These are phyloP conservation scores for Debaryomyces singareniensis DNA, from an alignment of 1,139 yeast genomes.

Conservation along the genomic window DNA sequence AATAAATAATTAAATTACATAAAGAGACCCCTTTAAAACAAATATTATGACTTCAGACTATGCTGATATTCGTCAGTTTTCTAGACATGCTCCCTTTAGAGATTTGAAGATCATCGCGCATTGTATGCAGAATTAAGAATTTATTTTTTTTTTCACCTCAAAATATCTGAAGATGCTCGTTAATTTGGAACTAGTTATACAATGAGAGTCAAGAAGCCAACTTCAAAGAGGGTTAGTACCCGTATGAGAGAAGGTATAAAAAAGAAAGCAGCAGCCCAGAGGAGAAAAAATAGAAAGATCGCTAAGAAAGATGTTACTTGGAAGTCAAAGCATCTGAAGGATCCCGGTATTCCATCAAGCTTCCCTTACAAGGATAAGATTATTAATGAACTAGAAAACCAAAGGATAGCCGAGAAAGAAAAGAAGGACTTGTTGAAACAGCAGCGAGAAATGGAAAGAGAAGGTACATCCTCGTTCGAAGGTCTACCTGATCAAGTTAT, in stretches of 20 bases:
- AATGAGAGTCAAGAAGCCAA: conserved; percentile 59
- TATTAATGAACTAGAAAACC: conserved; percentile 72
- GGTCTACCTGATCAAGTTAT: conserved; percentile 20
- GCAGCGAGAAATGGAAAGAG: conserved; percentile 41
- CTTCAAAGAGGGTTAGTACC: conserved; percentile 81
- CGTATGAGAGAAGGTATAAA: conserved; percentile 94
- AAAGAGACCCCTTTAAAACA: no score
- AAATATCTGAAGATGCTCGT: no score
- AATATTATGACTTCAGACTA: no score
- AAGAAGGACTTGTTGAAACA: conserved; percentile 46
- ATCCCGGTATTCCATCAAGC: conserved; percentile 90
- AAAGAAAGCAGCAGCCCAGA: conserved; percentile 90
- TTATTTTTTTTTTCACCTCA: no score
- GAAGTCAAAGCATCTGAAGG: conserved; percentile 79
- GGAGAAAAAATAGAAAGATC: conserved; percentile 72
- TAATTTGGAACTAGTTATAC: background rate
- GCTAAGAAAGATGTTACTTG: conserved; percentile 90
- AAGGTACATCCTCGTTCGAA: conserved; percentile 16
- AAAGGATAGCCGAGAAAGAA: conserved; percentile 57
- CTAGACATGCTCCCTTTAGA: no score
- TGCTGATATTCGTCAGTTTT: no score
- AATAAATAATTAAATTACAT: no score
- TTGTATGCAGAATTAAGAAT: background rate
- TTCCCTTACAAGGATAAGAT: conserved; percentile 91
- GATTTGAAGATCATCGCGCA: no score